These are phyloP conservation scores for Blastocystis sp. DNA, from an alignment of 352 stramenopile genomes.

Conservation along the genomic window DNA sequence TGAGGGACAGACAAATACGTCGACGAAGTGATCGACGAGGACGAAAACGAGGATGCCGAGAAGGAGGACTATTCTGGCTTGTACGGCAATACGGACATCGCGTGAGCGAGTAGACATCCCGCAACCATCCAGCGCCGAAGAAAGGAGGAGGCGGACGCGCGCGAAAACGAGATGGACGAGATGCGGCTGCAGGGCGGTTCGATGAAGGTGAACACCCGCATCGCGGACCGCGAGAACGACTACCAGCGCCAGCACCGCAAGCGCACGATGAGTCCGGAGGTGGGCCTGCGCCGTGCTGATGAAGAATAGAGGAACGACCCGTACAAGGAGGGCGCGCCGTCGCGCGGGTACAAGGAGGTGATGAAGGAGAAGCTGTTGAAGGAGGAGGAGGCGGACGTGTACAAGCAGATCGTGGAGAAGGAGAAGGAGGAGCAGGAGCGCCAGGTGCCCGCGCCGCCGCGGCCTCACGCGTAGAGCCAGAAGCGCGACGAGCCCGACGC, in stretches of 20 bases:
- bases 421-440: conserved; percentile 73
- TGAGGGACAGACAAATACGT: conserved; percentile 30
- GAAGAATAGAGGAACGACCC: conserved; percentile 81
- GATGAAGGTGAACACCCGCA: conserved; percentile 87
- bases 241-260: conserved; percentile 75
- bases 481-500: conserved; percentile 66
- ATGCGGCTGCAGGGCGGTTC: conserved; percentile 80
- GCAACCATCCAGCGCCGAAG: conserved; percentile 37
- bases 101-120: conserved; percentile 43
- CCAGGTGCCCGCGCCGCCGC: neutral
- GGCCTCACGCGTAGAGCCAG: conserved; percentile 67
- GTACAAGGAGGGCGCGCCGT: conserved; percentile 82
- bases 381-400: conserved; percentile 80
- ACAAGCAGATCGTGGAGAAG: conserved; percentile 83
- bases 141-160: conserved; percentile 40
- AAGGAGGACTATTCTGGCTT: conserved; percentile 30
- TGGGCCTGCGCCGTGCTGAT: neutral
- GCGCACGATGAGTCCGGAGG: conserved; percentile 35
- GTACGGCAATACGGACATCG: neutral
- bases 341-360: conserved; percentile 79
- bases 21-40: conserved; percentile 44
- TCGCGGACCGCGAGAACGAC: conserved; percentile 87
- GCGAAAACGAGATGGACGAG: conserved; percentile 61
- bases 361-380: conserved; percentile 85
- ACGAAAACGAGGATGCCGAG: conserved; percentile 41